Evolutionary conservation across 495 filamentous ascomycete genomes (phyloP).

Genomic region (Penicillium samsonianum): DNA sequence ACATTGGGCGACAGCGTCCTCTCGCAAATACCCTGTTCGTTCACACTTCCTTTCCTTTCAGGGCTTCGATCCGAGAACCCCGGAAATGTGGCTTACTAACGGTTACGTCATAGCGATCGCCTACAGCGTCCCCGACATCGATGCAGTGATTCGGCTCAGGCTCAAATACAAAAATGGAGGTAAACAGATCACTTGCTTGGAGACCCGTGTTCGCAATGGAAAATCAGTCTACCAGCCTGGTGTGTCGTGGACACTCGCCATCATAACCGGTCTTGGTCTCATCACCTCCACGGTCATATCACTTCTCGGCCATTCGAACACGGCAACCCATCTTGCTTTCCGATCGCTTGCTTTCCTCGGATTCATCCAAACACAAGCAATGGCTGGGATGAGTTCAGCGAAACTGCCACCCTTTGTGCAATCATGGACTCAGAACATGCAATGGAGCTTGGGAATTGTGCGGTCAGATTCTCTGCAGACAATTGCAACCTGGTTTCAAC

Average conservation of each 20-base stretch:
- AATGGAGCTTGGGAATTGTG: constrained; percentile 97
- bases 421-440: constrained; percentile 95
- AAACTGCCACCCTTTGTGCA: constrained; percentile 82
- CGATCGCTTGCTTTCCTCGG: constrained; percentile 91
- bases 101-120: constrained; percentile 58
- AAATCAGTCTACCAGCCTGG: constrained; percentile 87
- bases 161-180: constrained; percentile 65
- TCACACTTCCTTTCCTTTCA: not conserved
- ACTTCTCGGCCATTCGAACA: constrained; percentile 85
- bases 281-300: constrained; percentile 76
- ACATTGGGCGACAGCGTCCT: not conserved
- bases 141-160: constrained; percentile 75
- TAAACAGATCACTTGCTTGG: constrained; percentile 73
- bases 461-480: constrained; percentile 77
- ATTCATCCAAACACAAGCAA: constrained; percentile 94
- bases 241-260: constrained; percentile 83
- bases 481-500: constrained; percentile 94
- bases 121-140: constrained; percentile 88
- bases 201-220: constrained; percentile 85
- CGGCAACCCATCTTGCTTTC: constrained; percentile 89
- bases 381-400: constrained; percentile 80
- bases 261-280: constrained; percentile 80
- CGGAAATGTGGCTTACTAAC: constrained; percentile 3
- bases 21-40: constrained; percentile 7
- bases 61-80: not conserved